Conservation (phyloP, 2,329 filamentous ascomycete species). For the Coniochaeta sp. region DNA sequence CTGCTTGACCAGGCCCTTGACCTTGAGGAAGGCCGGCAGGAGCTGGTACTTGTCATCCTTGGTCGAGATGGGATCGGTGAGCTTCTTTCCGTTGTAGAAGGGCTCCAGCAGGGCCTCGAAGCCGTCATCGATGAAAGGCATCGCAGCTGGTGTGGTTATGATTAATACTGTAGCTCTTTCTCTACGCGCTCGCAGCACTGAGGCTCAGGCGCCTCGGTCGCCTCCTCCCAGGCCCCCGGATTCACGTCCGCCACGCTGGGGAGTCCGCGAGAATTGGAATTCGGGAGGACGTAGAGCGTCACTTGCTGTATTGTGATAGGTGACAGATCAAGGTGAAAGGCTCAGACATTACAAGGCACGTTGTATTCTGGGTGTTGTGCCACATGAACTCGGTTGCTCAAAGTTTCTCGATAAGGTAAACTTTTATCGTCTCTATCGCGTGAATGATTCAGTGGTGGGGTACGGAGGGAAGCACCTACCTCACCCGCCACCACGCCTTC, state of each 20-base stretch:
- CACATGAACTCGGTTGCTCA: neutral
- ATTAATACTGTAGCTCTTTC: neutral
- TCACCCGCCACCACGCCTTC: neutral
- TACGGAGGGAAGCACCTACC: neutral
- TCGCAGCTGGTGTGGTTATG: constrained; percentile 20
- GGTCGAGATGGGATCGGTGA: constrained; percentile 57
- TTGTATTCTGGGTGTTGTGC: neutral
- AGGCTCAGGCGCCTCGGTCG: neutral
- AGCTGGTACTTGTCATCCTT: constrained; percentile 93
- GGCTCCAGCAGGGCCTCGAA: constrained; percentile 61
- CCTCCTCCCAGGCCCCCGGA: neutral
- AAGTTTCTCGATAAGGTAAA: neutral
- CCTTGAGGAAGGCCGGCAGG: constrained; percentile 93
- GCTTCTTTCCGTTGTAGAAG: constrained; percentile 61
- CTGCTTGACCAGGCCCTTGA: constrained; percentile 57
- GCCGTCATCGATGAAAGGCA: constrained; percentile 52
- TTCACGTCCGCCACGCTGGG: neutral
- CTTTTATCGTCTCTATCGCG: neutral
- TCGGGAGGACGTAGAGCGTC: neutral
- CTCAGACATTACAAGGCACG: neutral
- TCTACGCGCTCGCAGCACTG: neutral
- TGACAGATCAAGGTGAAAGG: neutral
- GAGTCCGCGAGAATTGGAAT: neutral
- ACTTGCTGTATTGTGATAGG: neutral
- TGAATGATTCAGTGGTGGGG: neutral